These are phyloP conservation scores for Monosporascus sp. DNA, from an alignment of 2,329 filamentous ascomycete species.

Conservation along the genomic window DNA sequence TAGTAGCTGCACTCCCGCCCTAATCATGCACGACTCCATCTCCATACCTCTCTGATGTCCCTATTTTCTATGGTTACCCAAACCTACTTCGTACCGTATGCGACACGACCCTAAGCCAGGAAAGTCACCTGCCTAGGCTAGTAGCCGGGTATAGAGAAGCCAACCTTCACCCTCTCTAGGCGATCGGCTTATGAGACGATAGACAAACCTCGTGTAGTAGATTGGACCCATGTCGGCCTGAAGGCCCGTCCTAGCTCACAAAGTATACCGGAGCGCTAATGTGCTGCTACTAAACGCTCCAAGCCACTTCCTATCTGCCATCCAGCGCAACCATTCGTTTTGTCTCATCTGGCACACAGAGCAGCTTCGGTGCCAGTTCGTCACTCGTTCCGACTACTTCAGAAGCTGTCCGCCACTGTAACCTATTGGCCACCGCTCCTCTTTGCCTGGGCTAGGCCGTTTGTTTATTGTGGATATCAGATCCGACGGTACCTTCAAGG, in stretches of 20 bases:
- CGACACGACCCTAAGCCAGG: slow-evolving; percentile 1
- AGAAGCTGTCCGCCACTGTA: slow-evolving; percentile 21
- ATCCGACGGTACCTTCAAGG: slow-evolving; percentile 22
- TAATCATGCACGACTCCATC: neutral
- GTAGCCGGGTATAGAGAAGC: slow-evolving; percentile 4
- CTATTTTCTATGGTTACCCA: slow-evolving; percentile 2
- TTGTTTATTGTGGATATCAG: slow-evolving; percentile 20
- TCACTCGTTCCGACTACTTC: slow-evolving; percentile 21
- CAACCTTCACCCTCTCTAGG: neutral
- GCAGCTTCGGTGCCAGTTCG: neutral
- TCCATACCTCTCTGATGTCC: neutral
- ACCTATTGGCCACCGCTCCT: slow-evolving; percentile 19
- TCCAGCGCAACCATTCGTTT: slow-evolving; percentile 17
- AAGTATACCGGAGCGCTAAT: neutral
- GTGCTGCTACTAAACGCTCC: neutral
- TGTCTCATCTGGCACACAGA: neutral
- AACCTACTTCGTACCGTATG: neutral
- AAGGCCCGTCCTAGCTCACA: neutral
- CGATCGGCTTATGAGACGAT: neutral
- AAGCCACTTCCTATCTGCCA: neutral
- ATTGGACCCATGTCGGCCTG: neutral
- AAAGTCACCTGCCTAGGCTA: slow-evolving; percentile 20
- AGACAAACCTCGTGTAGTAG: neutral
- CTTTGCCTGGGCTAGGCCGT: slow-evolving; percentile 1
- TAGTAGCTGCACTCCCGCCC: neutral